Evolutionary conservation across 306 rosid species (phyloP).

Genomic region (Oemleria cerasiformis): DNA sequence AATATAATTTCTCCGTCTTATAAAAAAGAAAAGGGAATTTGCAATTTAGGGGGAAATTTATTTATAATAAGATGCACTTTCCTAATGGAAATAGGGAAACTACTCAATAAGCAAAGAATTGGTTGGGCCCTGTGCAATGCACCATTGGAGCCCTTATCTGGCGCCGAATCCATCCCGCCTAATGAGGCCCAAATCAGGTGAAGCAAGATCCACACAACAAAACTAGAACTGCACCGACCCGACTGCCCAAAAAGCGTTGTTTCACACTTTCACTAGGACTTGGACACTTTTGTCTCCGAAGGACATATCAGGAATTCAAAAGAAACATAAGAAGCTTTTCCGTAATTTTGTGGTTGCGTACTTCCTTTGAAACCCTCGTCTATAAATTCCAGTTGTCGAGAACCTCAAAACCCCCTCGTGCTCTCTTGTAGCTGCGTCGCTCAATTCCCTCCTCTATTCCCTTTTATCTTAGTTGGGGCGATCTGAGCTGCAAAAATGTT

Average conservation of each 20-base stretch:
- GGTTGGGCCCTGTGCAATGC: neutral
- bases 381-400: constrained; percentile 31
- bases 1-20: too few relatives aligned
- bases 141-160: too few relatives aligned
- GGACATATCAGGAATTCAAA: constrained; percentile 8
- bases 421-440: constrained; percentile 20
- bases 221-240: neutral
- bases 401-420: neutral
- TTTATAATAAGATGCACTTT: too few relatives aligned
- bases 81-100: too few relatives aligned
- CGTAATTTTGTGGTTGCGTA: constrained; percentile 8
- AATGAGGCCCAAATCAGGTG: neutral
- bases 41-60: too few relatives aligned
- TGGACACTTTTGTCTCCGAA: neutral
- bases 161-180: neutral
- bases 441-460: neutral
- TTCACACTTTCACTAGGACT: neutral
- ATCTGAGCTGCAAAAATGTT: constrained; percentile 53
- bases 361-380: constrained; percentile 47
- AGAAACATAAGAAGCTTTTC: neutral
- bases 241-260: neutral
- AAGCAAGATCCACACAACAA: neutral
- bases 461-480: constrained; percentile 12
- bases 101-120: neutral
- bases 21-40: too few relatives aligned